A percentile compares a stretch with the other conserved stretches of the same genome.
Evolutionary conservation across 2,329 filamentous ascomycete genomes (phyloP).

Genomic region (Mycogone perniciosa): DNA sequence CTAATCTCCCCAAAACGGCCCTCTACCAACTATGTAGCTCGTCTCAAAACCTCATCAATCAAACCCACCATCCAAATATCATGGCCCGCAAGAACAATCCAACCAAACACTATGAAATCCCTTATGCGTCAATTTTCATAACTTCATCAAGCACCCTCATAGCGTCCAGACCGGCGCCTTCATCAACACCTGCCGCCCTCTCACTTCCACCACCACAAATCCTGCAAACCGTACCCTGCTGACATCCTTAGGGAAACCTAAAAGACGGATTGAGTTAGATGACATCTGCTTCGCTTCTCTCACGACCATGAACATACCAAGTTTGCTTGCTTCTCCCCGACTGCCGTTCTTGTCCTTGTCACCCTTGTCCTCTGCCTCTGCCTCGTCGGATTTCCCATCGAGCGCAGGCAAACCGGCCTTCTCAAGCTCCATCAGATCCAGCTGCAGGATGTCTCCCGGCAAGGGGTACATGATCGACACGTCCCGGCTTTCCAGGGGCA

Average conservation of each 20-base stretch:
- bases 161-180: slow-evolving; percentile 70
- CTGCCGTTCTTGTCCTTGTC: slow-evolving; percentile 38
- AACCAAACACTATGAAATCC: background rate
- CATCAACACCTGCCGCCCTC: slow-evolving; percentile 65
- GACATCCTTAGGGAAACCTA: slow-evolving; percentile 39
- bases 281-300: no score
- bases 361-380: slow-evolving; percentile 35
- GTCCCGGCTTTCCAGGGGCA: slow-evolving; percentile 87
- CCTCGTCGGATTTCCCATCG: slow-evolving; percentile 38
- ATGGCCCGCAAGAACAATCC: background rate
- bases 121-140: background rate
- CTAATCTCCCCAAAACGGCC: background rate
- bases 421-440: slow-evolving; percentile 81
- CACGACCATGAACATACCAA: slow-evolving; percentile 34
- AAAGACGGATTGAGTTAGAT: slow-evolving; percentile 24
- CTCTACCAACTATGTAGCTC: background rate
- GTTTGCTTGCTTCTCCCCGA: slow-evolving; percentile 39
- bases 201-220: slow-evolving; percentile 68
- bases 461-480: slow-evolving; percentile 80
- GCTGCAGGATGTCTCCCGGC: slow-evolving; percentile 64
- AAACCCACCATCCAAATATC: background rate
- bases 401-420: slow-evolving; percentile 61
- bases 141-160: slow-evolving; percentile 12
- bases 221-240: slow-evolving; percentile 66
- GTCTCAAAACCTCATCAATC: background rate